These are phyloP conservation scores for Lactifluus subvellereus DNA, from an alignment of 768 basidiomycete genomes.

Conservation along the genomic window DNA sequence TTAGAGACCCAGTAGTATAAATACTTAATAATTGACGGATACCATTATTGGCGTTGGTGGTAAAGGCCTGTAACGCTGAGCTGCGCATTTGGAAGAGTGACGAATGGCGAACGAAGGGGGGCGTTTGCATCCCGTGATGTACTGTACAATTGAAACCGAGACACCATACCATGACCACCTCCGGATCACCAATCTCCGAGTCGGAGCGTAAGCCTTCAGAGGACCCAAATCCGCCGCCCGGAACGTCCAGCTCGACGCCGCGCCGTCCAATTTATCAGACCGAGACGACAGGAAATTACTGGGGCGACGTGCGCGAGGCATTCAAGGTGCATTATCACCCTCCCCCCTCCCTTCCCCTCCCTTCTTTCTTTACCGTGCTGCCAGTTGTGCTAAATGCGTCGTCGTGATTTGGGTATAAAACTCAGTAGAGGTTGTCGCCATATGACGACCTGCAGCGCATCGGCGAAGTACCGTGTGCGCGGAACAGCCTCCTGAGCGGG, in stretches of 20 bases:
- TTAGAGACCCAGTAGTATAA: too few species aligned
- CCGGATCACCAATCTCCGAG: slow-evolving; percentile 1
- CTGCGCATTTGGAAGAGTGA: too few species aligned
- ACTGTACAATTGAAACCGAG: neutral
- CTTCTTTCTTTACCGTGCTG: neutral
- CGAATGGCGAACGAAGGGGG: too few species aligned
- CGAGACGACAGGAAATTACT: slow-evolving; percentile 33
- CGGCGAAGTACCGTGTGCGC: slow-evolving; percentile 68
- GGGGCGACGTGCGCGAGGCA: slow-evolving; percentile 34
- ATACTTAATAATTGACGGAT: too few species aligned
- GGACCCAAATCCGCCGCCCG: slow-evolving; percentile 18
- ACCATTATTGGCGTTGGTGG: too few species aligned
- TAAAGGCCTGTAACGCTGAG: too few species aligned
- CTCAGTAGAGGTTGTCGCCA: slow-evolving; percentile 40
- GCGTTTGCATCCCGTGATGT: neutral
- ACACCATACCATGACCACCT: slow-evolving; percentile 14
- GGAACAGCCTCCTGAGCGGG: slow-evolving; percentile 67
- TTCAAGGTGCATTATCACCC: slow-evolving; percentile 28
- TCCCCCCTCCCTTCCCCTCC: neutral
- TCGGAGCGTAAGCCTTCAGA: slow-evolving; percentile 6
- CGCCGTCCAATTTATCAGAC: slow-evolving; percentile 27
- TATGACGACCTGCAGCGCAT: slow-evolving; percentile 54
- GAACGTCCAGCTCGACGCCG: neutral
- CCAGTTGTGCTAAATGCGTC: neutral
- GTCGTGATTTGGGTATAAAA: slow-evolving; percentile 27